Base-by-base conservation (phyloP, 2,329 filamentous ascomycete genomes). In the Alternaria tenuissima region DNA sequence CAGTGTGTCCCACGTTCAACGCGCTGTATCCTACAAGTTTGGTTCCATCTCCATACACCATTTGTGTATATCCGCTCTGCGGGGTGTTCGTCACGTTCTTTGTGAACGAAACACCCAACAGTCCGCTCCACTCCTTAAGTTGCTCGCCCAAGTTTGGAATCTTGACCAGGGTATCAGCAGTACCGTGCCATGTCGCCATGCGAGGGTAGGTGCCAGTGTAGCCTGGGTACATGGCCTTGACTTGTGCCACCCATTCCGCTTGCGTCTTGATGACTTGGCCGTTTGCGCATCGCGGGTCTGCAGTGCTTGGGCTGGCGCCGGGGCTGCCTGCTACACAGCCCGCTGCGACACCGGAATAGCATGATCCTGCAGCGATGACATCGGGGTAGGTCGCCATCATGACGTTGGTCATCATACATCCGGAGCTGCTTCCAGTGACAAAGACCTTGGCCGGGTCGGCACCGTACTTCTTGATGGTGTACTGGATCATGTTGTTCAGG, bases 401-500 rank as follows among this genome's bases (percentile, higher is more conserved):
- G 1, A 76, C 72, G 56, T 76, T 75, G 26, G 70, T 62, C 73
- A 76, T 75, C 74, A 77, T 77, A 32, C 65, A 69, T 20, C 73
- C 73, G 0, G 70, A 75, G 32, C 63, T 66, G 18, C 58, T 61
- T 24, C 74, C 74, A 5, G 64, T 70, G 38, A 70, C 68, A 49
- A 65, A 77, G n/a, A 89, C 83, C 55, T 80, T 81, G 61, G 70
- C 73, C 34, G 80, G 65, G 69, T 89, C 84, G 52, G 78, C 86
- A 0, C 76, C 76, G 75, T 88, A 87, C 66, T 81, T 81, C 7
- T 69, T 53, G 16, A 88, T 70, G 1, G 84, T 79, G 68, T 86
- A 88, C 32, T 77, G 79, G 44, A 88, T 83, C 86, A 89, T 89
- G 72, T 83, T 86, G 41, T 82, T 81, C 54, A 89, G 84, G 3